A percentile compares a stretch with the other conserved stretches of the same genome.
These are phyloP conservation scores for Blastomyces percursus DNA, from an alignment of 2,329 filamentous ascomycete genomes.

Conservation along the genomic window DNA sequence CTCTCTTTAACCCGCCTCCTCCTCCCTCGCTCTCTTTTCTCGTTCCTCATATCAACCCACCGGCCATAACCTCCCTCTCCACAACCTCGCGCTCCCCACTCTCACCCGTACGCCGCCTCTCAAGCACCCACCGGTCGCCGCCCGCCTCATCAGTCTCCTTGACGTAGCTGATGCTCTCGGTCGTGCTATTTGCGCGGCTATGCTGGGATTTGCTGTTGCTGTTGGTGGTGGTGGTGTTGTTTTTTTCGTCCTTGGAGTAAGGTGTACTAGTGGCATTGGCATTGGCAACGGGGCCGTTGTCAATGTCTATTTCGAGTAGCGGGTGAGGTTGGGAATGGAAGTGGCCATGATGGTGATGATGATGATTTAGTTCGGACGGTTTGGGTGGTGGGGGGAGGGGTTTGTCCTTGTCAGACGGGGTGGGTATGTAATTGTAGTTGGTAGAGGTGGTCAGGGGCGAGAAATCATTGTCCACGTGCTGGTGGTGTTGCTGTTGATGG, in stretches of 20 bases:
- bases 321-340: not conserved
- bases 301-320: conserved; percentile 7
- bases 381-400: not conserved
- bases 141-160: conserved; percentile 21
- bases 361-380: not conserved
- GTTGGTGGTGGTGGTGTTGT: not conserved
- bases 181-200: conserved; percentile 25
- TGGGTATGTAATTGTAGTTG: not conserved
- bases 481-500: not conserved
- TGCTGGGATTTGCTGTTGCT: conserved; percentile 15
- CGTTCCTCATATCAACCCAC: conserved; percentile 18
- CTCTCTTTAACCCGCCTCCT: not conserved
- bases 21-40: not conserved
- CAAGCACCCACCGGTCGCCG: conserved; percentile 27
- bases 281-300: not conserved
- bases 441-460: not conserved
- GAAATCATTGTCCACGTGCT: not conserved
- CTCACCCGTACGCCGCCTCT: conserved; percentile 25
- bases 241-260: not conserved
- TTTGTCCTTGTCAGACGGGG: not conserved
- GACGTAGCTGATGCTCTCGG: conserved; percentile 29
- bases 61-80: conserved; percentile 21
- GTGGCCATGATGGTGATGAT: not conserved
- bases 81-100: conserved; percentile 26
- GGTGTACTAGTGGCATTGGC: not conserved